Conservation (phyloP, 2,329 filamentous ascomycete genomes). For the Plenodomus lindquistii region DNA sequence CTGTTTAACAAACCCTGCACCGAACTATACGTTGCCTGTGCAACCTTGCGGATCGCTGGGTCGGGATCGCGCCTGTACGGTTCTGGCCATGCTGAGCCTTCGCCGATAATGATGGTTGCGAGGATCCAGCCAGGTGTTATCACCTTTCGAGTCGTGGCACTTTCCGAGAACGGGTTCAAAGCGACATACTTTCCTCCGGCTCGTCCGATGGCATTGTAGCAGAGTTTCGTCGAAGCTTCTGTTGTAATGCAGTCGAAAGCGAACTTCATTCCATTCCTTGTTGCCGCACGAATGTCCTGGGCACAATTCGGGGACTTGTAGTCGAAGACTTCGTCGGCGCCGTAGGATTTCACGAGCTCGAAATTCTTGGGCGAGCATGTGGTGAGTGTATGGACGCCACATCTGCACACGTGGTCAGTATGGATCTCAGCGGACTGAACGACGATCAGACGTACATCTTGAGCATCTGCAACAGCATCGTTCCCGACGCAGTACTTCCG, state of each 20-base stretch:
- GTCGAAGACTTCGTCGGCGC: slow-evolving; percentile 12
- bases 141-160: too few species aligned
- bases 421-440: background rate
- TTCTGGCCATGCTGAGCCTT: too few species aligned
- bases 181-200: slow-evolving; percentile 22
- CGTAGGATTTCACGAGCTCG: slow-evolving; percentile 4
- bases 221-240: slow-evolving; percentile 16
- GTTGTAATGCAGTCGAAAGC: slow-evolving; percentile 24
- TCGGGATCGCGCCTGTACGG: too few species aligned
- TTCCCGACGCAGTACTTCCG: slow-evolving; percentile 2
- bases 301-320: slow-evolving; percentile 7
- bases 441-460: background rate
- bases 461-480: slow-evolving; percentile 18
- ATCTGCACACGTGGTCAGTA: background rate
- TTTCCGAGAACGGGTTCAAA: slow-evolving; percentile 13
- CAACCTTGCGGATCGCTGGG: too few species aligned
- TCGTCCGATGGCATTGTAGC: slow-evolving; percentile 25
- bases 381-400: background rate
- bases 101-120: too few species aligned
- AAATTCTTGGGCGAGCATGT: slow-evolving; percentile 15
- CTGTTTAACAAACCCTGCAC: too few species aligned
- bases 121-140: too few species aligned
- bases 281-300: slow-evolving; percentile 4
- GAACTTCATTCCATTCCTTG: background rate
- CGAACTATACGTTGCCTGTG: too few species aligned